phyloP scores from a whole-genome alignment of 2,329 filamentous ascomycete genomes.

The Sporothrix humicola region DNA sequence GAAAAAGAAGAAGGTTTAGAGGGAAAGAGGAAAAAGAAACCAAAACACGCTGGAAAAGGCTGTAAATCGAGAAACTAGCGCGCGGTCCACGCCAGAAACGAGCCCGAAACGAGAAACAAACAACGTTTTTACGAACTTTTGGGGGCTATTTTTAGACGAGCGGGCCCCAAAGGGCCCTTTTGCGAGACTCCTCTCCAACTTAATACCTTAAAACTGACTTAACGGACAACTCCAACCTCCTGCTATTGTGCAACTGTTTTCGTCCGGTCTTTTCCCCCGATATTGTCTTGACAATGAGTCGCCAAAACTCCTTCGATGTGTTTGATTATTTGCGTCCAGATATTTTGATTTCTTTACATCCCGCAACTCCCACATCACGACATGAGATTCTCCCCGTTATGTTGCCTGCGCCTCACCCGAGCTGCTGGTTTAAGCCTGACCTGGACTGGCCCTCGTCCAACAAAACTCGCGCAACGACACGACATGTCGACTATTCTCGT shows the following conservation, averaged over 20 bases:
- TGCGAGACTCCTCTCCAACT: not conserved
- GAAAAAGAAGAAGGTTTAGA: not conserved
- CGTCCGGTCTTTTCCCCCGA: not conserved
- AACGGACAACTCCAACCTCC: not conserved
- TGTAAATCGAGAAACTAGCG: not conserved
- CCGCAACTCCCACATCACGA: no score
- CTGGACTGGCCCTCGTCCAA: not conserved
- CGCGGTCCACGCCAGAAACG: constrained; percentile 9
- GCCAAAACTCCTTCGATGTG: not conserved
- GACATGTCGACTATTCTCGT: not conserved
- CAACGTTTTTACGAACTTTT: constrained; percentile 20
- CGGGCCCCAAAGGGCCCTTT: not conserved
- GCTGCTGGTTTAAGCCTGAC: constrained; percentile 1
- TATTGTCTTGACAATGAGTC: no score
- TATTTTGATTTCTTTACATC: not conserved
- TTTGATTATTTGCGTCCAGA: not conserved
- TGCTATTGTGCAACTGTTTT: not conserved
- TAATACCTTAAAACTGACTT: not conserved
- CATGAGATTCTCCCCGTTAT: not conserved
- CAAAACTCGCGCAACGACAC: constrained; percentile 1
- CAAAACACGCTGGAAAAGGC: not conserved
- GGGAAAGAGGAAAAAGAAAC: not conserved
- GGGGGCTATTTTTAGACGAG: constrained; percentile 27
- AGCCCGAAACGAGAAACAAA: constrained; percentile 20
- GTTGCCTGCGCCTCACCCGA: constrained; percentile 8